phyloP scores from a whole-genome alignment of 2,329 filamentous ascomycete species.

The Teratosphaeria epicoccoides region DNA sequence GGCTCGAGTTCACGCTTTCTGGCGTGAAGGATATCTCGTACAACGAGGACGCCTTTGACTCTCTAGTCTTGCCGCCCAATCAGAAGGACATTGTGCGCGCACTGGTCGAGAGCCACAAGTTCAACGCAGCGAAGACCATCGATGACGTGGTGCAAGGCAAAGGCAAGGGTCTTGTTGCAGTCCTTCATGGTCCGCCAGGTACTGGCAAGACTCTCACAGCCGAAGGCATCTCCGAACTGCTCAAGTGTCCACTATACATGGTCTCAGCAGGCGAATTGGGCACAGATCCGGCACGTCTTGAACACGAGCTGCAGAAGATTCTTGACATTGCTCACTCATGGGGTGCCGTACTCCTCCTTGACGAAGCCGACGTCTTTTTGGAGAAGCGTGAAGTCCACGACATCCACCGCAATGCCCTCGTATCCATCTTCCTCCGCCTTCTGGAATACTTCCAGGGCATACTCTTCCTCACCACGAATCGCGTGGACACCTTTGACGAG shows the following conservation, averaged over 20 bases:
- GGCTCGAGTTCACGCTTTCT: constrained; percentile 78
- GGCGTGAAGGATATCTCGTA: constrained; percentile 71
- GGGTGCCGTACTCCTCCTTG: constrained; percentile 74
- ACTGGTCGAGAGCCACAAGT: constrained; percentile 74
- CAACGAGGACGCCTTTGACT: constrained; percentile 75
- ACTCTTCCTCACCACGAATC: constrained; percentile 79
- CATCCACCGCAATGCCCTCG: constrained; percentile 73
- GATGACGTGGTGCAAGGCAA: constrained; percentile 66
- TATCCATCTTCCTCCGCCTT: constrained; percentile 75
- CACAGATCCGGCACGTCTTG: constrained; percentile 62
- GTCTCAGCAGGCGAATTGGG: constrained; percentile 74
- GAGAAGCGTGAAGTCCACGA: constrained; percentile 76
- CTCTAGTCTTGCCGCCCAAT: constrained; percentile 57
- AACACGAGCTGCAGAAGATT: constrained; percentile 69
- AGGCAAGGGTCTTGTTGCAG: constrained; percentile 71
- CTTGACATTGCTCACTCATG: constrained; percentile 77
- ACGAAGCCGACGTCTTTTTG: constrained; percentile 77
- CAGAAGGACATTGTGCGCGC: constrained; percentile 62
- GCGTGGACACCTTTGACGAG: constrained; percentile 79
- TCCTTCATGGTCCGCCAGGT: constrained; percentile 75
- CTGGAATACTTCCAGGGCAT: constrained; percentile 91
- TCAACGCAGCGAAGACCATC: constrained; percentile 68
- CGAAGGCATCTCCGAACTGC: constrained; percentile 73
- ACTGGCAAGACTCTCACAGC: constrained; percentile 84
- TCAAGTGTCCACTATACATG: constrained; percentile 73